These are phyloP conservation scores for Claviceps maximensis DNA, from an alignment of 2,329 filamentous ascomycete genomes.

Conservation along the genomic window DNA sequence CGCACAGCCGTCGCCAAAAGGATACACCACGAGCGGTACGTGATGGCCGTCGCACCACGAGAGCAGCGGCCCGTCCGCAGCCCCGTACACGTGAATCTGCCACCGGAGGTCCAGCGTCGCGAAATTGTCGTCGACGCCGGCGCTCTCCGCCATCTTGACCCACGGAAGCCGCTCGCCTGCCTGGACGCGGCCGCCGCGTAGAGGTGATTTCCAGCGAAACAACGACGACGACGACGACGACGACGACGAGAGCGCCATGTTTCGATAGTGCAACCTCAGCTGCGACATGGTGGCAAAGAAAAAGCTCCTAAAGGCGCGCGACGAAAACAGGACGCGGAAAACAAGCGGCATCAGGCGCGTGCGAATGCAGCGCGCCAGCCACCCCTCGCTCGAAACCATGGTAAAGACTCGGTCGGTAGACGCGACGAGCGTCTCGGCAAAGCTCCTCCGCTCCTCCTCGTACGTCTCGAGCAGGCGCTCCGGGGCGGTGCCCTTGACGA, in stretches of 20 bases:
- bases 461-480: neutral
- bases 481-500: conserved; percentile 10
- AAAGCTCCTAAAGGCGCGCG: neutral
- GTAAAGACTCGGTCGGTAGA: conserved; percentile 2
- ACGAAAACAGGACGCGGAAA: neutral
- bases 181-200: neutral
- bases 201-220: no score
- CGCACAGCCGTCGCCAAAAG: neutral
- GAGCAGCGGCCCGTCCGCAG: neutral
- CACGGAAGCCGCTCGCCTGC: conserved; percentile 1
- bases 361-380: neutral
- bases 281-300: neutral
- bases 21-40: neutral
- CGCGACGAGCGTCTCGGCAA: neutral
- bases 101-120: neutral
- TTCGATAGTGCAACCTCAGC: neutral
- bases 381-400: neutral
- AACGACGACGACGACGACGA: neutral
- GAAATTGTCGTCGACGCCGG: neutral
- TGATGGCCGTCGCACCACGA: neutral
- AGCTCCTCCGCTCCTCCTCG: neutral
- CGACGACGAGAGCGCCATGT: neutral
- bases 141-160: neutral
- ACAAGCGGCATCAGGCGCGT: neutral
- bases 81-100: conserved; percentile 3